Evolutionary conservation across 805 yeast genomes (phyloP), one percentile per base, ranked within the genome.

Genomic region (Monosporozyma unispora): DNA sequence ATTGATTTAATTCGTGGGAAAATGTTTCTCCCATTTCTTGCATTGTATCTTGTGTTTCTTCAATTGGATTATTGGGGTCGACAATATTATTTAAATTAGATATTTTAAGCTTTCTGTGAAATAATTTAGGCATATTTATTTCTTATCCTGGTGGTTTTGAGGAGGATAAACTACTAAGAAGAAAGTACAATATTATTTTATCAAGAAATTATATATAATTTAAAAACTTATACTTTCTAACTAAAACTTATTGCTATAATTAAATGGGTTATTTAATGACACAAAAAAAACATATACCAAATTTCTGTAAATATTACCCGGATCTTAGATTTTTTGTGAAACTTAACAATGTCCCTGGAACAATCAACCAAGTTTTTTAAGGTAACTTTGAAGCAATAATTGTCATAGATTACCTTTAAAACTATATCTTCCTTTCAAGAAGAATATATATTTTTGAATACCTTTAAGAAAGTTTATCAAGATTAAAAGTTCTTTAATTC

Each of bases 101-200:
- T 19, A 35, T 7, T 12, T 44, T 35, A 9, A 16, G 39, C 10
- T 44, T 38, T 39, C 47, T 44, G 28, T 48, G 50, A 39, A 48
- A 48, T 23, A 45, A 29, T 40, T 39, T 48, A 11, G 48, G 33
- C 50, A 48, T 48, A 40, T 14, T 39, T 31, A 22, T 21, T 29
- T 27, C 16, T 28, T 29, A 19, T 40, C n/a, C 19, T 41, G 40
- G 11, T 31, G 16, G 5, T 12, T 11, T 16, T 27, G 21, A 5
- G 5, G 11, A 16, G 39, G n/a, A 6, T 16, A 18, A 16, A 18
- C 11, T 8, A 18, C 16, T 37, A 18, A 9, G 40, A n/a, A n/a
- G n/a, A n/a, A n/a, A 7, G 14, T 18, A 19, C 40, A n/a, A n/a
- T n/a, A n/a, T n/a, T n/a, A n/a, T 31, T 31, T 4, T 31, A 31